Evolutionary conservation across 2,329 filamentous ascomycete species (phyloP).

Genomic region (Alternaria incomplexa): DNA sequence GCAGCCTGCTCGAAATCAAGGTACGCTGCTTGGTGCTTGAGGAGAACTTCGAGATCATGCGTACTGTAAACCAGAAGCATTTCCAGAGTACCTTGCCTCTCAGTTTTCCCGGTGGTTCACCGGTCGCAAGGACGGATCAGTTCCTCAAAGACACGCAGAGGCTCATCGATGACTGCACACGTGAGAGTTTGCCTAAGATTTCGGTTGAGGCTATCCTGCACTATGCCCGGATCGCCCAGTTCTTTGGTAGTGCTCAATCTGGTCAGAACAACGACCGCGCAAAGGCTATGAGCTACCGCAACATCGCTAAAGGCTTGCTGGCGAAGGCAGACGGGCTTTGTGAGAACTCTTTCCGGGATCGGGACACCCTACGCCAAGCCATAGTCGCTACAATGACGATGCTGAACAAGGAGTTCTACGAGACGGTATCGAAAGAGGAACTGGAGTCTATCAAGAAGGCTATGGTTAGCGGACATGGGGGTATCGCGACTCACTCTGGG

Average conservation of each 20-base stretch:
- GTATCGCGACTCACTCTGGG: slow-evolving; percentile 54
- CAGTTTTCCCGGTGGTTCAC: slow-evolving; percentile 19
- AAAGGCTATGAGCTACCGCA: slow-evolving; percentile 17
- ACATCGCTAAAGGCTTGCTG: slow-evolving; percentile 35
- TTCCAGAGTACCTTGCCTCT: not conserved
- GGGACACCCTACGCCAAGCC: slow-evolving; percentile 29
- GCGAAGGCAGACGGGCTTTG: slow-evolving; percentile 42
- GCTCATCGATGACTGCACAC: slow-evolving; percentile 38
- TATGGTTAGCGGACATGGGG: slow-evolving; percentile 53
- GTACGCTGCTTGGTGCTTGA: slow-evolving; percentile 35
- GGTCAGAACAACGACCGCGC: slow-evolving; percentile 3
- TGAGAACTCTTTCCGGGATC: slow-evolving; percentile 38
- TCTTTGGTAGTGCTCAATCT: slow-evolving; percentile 27
- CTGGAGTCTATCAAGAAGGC: slow-evolving; percentile 54
- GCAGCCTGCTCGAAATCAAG: slow-evolving; percentile 35
- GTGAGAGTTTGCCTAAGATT: slow-evolving; percentile 46
- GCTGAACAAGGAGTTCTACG: slow-evolving; percentile 47
- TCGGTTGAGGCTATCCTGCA: slow-evolving; percentile 46
- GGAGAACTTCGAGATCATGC: slow-evolving; percentile 37
- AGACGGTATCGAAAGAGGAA: slow-evolving; percentile 52
- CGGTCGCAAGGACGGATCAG: slow-evolving; percentile 1
- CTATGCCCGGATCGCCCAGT: slow-evolving; percentile 38
- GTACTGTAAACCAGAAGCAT: not conserved
- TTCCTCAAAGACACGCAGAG: slow-evolving; percentile 37
- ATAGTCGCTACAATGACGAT: slow-evolving; percentile 37